Evolutionary conservation across 1,284 basidiomycete genomes (phyloP).

Genomic region (Apiotrichum siamense): DNA sequence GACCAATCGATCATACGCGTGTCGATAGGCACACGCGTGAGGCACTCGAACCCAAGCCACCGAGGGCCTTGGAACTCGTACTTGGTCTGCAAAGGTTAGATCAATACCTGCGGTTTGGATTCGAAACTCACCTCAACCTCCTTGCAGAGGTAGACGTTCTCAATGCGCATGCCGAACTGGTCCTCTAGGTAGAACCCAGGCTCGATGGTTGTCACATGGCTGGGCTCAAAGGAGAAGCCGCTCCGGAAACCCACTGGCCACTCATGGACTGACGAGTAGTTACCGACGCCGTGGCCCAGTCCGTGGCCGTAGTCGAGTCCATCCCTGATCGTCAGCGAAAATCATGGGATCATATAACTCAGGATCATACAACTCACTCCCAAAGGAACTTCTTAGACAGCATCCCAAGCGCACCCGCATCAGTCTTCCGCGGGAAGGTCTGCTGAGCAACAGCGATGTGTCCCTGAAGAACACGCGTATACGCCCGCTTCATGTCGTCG

Average conservation of each 20-base stretch:
- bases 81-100: conserved; percentile 13
- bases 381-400: conserved; percentile 78
- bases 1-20: conserved; percentile 78
- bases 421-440: conserved; percentile 81
- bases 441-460: conserved; percentile 90
- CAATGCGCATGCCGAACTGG: conserved; percentile 82
- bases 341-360: background rate
- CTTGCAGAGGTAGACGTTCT: conserved; percentile 69
- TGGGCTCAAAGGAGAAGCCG: conserved; percentile 61
- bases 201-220: conserved; percentile 76
- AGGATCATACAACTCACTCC: conserved; percentile 49
- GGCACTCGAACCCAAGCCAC: conserved; percentile 80
- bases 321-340: conserved; percentile 49
- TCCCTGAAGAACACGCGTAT: conserved; percentile 90
- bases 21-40: conserved; percentile 90
- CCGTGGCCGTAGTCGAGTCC: conserved; percentile 64
- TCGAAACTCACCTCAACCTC: conserved; percentile 57
- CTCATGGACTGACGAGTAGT: conserved; percentile 40
- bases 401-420: conserved; percentile 71
- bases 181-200: conserved; percentile 63
- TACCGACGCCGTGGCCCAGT: conserved; percentile 43
- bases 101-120: accelerated
- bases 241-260: conserved; percentile 33
- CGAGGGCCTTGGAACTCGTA: conserved; percentile 61
- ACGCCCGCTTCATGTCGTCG: conserved; percentile 76